Base-by-base conservation (phyloP, 345 rosid species). In the Murraya paniculata region DNA sequence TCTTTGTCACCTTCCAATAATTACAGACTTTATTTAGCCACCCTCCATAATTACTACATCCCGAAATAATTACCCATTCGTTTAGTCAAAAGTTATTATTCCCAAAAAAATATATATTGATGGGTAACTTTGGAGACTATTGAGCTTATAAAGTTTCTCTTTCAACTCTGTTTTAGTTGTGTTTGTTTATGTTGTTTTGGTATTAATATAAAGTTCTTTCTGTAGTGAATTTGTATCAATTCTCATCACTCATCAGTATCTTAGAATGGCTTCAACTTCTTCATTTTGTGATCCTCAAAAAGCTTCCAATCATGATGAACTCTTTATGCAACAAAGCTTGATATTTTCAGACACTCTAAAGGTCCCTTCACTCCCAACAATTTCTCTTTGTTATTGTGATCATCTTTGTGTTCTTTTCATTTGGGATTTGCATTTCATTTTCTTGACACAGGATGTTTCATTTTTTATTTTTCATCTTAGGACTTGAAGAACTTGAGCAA, bases 401-500 rank as follows among this genome's bases (percentile, higher is more conserved):
- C 60, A 14, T 72, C 10, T 21, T 78, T 53, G n/a, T 41, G 25
- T 31, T 33, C 27, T 45, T 35, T 62, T 53, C 2, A 61, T 36
- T 72, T 71, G 21, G 58, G 48, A 18, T 22, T 71, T 75, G 56
- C 58, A 48, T 53, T 48, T 68, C 31, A 38, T 79, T 67, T 75
- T 48, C 31, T 27, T 53, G 57, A 11, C 30, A n/a, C 2, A 22
- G 14, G 25, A 28, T 18, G 59, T 69, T 77, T 7, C 73, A 10
- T 56, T 60, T 35, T 58, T 6, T 13, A 21, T 73, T 21, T 55
- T 79, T 78, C 5, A 2, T 60, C 76, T 74, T 45, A 95, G 98
- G 99, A 93, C 64, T 82, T 95, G 86, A 95, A 88, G 91, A 87
- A 79, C 76, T 67, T 95, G 68, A 88, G 91, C 83, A 81, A 87